Conservation (phyloP, 495 filamentous ascomycete genomes). For the Aspergillus bertholletiae region DNA sequence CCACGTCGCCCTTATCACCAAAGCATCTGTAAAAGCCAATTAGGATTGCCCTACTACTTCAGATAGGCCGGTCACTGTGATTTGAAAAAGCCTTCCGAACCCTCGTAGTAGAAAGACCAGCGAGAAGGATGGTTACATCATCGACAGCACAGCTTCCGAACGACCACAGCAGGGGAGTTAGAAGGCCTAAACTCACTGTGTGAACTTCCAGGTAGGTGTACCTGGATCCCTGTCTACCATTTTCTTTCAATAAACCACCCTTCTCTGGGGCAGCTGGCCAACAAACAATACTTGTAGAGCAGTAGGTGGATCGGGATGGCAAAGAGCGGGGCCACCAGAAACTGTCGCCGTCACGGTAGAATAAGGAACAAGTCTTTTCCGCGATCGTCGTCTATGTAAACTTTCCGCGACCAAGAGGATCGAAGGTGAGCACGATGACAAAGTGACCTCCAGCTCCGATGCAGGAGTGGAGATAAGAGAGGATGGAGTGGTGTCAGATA, state of each 20-base stretch:
- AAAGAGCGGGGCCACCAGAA: constrained; percentile 2
- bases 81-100: background rate
- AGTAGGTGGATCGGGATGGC: background rate
- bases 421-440: constrained; percentile 5
- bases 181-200: constrained; percentile 73
- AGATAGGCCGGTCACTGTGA: background rate
- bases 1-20: constrained; percentile 98
- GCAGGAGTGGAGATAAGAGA: constrained; percentile 11
- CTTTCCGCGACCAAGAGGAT: background rate
- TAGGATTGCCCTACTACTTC: constrained; percentile 4
- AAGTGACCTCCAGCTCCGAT: constrained; percentile 9
- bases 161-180: constrained; percentile 5
- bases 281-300: background rate
- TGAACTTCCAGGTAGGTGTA: constrained; percentile 99
- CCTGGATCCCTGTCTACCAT: constrained; percentile 96
- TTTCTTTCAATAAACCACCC: constrained; percentile 49
- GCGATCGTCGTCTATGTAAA: background rate
- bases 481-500: constrained; percentile 10
- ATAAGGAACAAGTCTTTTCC: background rate
- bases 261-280: constrained; percentile 16
- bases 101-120: background rate
- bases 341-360: constrained; percentile 1
- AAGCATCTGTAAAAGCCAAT: constrained; percentile 70
- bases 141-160: background rate
- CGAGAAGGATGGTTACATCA: background rate